Evolutionary conservation across 768 basidiomycete species (phyloP).

Genomic region (Tricholoma sp.): DNA sequence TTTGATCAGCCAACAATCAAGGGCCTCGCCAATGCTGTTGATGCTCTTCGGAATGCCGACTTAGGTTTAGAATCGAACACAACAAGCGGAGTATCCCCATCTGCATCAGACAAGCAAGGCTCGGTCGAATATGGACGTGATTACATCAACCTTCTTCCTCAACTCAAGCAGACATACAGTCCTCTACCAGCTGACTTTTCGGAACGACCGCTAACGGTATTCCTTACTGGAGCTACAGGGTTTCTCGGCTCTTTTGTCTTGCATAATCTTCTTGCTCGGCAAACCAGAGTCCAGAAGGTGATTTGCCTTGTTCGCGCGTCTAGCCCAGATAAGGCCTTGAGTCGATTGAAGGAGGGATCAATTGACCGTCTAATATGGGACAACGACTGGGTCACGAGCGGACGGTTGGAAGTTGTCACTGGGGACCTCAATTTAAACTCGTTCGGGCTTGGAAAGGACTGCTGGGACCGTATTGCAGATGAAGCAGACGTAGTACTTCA

Average conservation of each 20-base stretch:
- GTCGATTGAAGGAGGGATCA: conserved; percentile 66
- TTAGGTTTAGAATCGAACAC: conserved; percentile 44
- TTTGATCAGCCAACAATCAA: conserved; percentile 87
- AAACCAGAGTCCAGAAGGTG: conserved; percentile 71
- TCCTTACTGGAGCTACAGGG: conserved; percentile 96
- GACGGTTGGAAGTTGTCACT: conserved; percentile 69
- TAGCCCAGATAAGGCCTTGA: conserved; percentile 53
- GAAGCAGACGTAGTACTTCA: conserved; percentile 86
- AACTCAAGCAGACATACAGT: conserved; percentile 58
- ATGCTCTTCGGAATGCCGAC: conserved; percentile 70
- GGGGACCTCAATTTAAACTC: conserved; percentile 77
- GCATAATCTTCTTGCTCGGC: conserved; percentile 64
- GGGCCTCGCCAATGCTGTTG: conserved; percentile 72
- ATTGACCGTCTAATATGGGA: conserved; percentile 86
- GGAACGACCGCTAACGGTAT: conserved; percentile 61
- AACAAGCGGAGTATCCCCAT: not conserved
- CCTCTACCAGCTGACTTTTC: conserved; percentile 54
- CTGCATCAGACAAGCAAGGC: conserved; percentile 16
- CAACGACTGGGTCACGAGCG: conserved; percentile 68
- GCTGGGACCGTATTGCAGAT: conserved; percentile 62
- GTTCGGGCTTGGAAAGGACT: conserved; percentile 64
- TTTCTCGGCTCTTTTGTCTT: conserved; percentile 95
- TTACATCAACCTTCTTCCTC: conserved; percentile 53
- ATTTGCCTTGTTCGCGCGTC: conserved; percentile 87
- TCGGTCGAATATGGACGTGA: conserved; percentile 78